Base-by-base conservation (phyloP, 495 filamentous ascomycete genomes). In the Clohesyomyces aquaticus region DNA sequence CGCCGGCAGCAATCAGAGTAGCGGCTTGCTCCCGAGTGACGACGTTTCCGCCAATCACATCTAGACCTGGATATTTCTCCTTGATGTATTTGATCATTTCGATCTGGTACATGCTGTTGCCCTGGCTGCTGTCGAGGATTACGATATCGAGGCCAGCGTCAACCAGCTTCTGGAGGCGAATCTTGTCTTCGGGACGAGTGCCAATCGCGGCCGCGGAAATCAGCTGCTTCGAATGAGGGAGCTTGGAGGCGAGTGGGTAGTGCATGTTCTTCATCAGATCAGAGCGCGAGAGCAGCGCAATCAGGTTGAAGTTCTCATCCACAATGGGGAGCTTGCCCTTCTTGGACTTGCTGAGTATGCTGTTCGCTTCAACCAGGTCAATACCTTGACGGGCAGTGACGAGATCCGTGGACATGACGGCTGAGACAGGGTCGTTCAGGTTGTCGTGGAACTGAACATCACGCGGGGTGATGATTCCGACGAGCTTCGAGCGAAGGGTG, bases 261-360 rank as follows among this genome's bases (percentile, higher is more conserved):
- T 98, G 87, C 12, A 97, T 84, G 78, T 99, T 99, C 84, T 99
- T 99, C 82, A 93, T 97, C 75, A 99, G 80, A 78, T 99, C 94
- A 59, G 92, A 95, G 72, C 94, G 91, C 25, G 93, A 96, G 68
- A 99, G 90, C 74, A 99, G 88, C 28, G 94, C 94, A 43, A 96
- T 87, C 23, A 98, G 84, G 79, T 96, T 96, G 61, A 88, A 88
- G 26, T 87, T 78, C 38, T 83, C 76, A 75, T 99, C 95, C 29
- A 99, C 88, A 65, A 98, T 96, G 41, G 95, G 94, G 48, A 99
- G 87, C 80, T 99, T 99, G 78, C 94, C 94, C 82, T 98, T 99
- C 86, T 97, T 97, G 26, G 95, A 98, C 74, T 88, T 85, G 71
- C 90, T 88, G 21, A 99, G 88, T 69, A 98, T 94, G 54, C 85